phyloP scores from a whole-genome alignment of 352 stramenopile genomes.

The Thraustochytrium striatum region DNA sequence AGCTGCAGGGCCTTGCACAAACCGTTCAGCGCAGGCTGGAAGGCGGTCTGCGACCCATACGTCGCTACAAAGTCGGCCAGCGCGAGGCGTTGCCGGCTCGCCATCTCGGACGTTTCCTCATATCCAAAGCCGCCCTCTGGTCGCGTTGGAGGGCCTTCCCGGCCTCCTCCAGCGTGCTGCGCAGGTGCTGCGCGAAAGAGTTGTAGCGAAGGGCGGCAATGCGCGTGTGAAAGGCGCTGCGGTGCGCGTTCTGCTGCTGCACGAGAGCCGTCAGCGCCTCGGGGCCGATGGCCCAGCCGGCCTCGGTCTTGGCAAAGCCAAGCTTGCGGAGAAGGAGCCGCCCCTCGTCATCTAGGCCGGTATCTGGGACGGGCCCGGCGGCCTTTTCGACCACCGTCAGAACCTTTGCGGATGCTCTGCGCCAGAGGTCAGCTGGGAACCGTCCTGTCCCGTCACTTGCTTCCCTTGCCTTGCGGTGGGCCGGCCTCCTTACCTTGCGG shows the following conservation, averaged over 20 bases:
- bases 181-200: neutral
- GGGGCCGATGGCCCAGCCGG: neutral
- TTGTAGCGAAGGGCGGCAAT: slow-evolving; percentile 9
- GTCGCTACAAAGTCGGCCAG: neutral
- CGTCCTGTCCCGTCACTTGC: too few relatives aligned
- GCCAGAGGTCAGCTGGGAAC: neutral
- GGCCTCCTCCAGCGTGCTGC: neutral
- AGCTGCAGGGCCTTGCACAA: neutral
- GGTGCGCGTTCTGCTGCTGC: neutral
- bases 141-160: neutral
- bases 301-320: neutral
- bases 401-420: neutral
- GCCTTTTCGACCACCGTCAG: neutral
- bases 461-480: too few relatives aligned
- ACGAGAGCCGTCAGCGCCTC: neutral
- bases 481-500: too few relatives aligned
- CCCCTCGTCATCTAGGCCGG: neutral
- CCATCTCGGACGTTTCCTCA: neutral
- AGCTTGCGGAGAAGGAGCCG: neutral
- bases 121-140: neutral
- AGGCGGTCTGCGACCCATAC: neutral
- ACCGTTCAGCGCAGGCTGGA: neutral
- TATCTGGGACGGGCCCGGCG: neutral
- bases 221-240: slow-evolving; percentile 5
- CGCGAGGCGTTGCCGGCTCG: neutral